Evolutionary conservation across 495 filamentous ascomycete species (phyloP).

Genomic region (Chaetomium cochliodes): DNA sequence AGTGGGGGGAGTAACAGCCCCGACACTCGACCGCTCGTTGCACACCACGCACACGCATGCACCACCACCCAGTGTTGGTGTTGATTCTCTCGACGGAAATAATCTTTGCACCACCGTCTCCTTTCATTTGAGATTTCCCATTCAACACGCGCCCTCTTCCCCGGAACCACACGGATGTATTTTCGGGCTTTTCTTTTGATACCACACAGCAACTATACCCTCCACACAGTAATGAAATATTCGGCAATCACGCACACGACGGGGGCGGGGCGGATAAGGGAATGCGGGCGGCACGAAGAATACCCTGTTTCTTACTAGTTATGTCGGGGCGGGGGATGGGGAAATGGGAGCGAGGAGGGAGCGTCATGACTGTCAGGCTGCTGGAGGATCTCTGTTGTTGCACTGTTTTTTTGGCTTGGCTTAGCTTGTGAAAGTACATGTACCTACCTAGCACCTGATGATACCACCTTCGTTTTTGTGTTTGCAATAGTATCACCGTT

Average conservation of each 20-base stretch:
- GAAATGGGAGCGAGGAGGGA: neutral
- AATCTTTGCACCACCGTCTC: neutral
- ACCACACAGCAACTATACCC: neutral
- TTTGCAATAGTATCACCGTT: too few species aligned
- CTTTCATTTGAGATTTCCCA: neutral
- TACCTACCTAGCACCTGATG: constrained; percentile 1
- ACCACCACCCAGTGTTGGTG: neutral
- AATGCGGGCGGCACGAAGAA: neutral
- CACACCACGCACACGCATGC: neutral
- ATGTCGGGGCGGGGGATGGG: neutral
- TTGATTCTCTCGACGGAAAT: neutral
- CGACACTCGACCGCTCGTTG: neutral
- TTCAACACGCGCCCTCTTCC: neutral
- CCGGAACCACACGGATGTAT: neutral
- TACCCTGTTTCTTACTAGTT: neutral
- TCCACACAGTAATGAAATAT: neutral
- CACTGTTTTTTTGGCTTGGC: constrained; percentile 6
- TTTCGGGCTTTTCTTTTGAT: neutral
- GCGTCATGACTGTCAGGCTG: neutral
- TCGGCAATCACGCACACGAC: neutral
- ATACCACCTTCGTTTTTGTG: constrained; percentile 34
- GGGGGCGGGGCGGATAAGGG: neutral
- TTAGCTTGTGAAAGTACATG: neutral
- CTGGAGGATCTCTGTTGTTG: neutral
- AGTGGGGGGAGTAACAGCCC: neutral